phyloP scores from a whole-genome alignment of 202 grass and related monocot genomes.

The Schoenoplectus tabernaemontani region DNA sequence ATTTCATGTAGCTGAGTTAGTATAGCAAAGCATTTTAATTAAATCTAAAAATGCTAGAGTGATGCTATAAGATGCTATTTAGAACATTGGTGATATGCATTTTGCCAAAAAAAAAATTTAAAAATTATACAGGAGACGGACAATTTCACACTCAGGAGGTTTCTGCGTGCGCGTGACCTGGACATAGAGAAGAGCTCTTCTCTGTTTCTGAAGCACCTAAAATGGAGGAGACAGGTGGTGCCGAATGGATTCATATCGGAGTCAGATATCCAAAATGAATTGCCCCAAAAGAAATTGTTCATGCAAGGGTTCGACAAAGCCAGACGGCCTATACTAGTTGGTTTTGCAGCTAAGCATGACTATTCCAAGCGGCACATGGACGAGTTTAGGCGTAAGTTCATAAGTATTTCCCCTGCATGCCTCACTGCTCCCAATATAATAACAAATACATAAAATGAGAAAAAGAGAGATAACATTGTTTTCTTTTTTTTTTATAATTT shows the following conservation, averaged over 20 bases:
- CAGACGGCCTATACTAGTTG: slow-evolving; percentile 44
- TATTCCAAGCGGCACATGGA: slow-evolving; percentile 48
- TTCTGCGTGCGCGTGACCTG: slow-evolving; percentile 54
- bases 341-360: slow-evolving; percentile 43
- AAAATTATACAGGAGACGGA: slow-evolving; percentile 41
- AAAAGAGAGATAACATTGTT: not conserved
- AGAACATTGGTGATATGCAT: too few relatives aligned
- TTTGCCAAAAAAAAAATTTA: not conserved
- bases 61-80: too few relatives aligned
- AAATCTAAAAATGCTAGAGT: too few relatives aligned
- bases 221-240: slow-evolving; percentile 40
- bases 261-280: slow-evolving; percentile 32
- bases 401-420: not conserved
- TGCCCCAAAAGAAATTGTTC: slow-evolving; percentile 37
- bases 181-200: slow-evolving; percentile 43
- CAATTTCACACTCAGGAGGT: slow-evolving; percentile 57
- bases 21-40: too few relatives aligned
- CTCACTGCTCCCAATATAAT: not conserved
- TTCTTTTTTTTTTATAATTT: not conserved
- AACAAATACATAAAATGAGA: not conserved
- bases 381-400: slow-evolving; percentile 43
- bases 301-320: slow-evolving; percentile 48
- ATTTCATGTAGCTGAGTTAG: too few relatives aligned
- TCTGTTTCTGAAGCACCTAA: slow-evolving; percentile 44
- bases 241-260: slow-evolving; percentile 46